Percentiles rank a stretch among this genome's conserved stretches.
phyloP scores from a whole-genome alignment of 148 eudicot species.

The Camellia sinensis region DNA sequence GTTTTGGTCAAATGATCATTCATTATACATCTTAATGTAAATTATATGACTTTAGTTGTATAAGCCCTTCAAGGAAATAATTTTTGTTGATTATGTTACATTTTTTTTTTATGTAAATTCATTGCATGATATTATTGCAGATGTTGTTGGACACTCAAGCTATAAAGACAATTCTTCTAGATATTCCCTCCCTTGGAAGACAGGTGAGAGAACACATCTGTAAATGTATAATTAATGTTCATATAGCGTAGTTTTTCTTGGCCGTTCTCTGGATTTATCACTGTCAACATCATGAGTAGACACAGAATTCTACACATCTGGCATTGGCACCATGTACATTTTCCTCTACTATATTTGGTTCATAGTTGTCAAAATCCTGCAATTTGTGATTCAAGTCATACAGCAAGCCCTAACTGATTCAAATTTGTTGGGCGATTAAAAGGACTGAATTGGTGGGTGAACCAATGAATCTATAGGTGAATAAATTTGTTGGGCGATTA shows the following conservation, averaged over 20 bases:
- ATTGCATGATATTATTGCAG: slow-evolving; percentile 37
- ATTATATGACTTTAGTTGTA: not conserved
- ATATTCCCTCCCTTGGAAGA: slow-evolving; percentile 93
- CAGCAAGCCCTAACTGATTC: too few species aligned
- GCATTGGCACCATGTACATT: not conserved
- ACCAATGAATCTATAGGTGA: too few species aligned
- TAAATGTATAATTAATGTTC: not conserved
- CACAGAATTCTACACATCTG: not conserved
- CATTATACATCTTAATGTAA: not conserved
- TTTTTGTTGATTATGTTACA: not conserved
- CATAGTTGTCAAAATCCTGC: not conserved
- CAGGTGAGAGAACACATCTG: slow-evolving; percentile 46
- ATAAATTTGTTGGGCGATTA: too few species aligned
- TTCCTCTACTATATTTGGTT: not conserved
- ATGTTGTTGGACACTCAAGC: slow-evolving; percentile 99
- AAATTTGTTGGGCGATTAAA: too few species aligned
- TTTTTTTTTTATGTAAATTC: not conserved
- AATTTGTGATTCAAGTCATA: not conserved
- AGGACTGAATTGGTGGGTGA: too few species aligned
- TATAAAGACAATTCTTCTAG: slow-evolving; percentile 91
- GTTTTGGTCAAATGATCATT: not conserved
- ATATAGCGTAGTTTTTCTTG: not conserved
- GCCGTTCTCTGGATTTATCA: slow-evolving; percentile 3
- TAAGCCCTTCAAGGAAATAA: not conserved
- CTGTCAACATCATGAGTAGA: not conserved